phyloP scores from a whole-genome alignment of 306 rosid genomes.

The Boehmeria nivea region DNA sequence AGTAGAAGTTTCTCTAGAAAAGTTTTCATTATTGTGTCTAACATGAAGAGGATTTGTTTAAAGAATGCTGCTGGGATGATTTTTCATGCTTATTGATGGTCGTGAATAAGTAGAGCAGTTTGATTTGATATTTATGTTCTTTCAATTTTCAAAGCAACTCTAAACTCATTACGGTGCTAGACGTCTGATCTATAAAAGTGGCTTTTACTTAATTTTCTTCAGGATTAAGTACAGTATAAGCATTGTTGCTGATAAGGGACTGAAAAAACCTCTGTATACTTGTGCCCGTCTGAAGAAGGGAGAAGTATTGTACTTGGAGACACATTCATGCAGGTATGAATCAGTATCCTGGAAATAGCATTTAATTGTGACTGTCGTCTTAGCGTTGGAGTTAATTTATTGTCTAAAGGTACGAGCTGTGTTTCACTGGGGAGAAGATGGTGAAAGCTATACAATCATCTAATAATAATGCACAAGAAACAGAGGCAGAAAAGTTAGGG shows the following conservation, averaged over 20 bases:
- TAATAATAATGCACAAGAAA: conserved; percentile 46
- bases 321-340: conserved; percentile 83
- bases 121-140: neutral
- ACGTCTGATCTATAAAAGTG: neutral
- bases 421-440: conserved; percentile 78
- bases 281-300: conserved; percentile 96
- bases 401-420: conserved; percentile 70
- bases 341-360: too few species aligned
- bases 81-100: neutral
- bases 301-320: conserved; percentile 88
- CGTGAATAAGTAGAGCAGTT: neutral
- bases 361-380: neutral
- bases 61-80: neutral
- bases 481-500: conserved; percentile 48
- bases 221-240: conserved; percentile 97
- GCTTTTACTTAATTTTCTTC: conserved; percentile 20
- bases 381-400: neutral
- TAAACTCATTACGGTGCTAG: neutral
- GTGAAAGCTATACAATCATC: conserved; percentile 44
- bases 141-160: neutral
- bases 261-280: conserved; percentile 78
- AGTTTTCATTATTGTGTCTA: too few species aligned
- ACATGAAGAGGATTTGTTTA: neutral
- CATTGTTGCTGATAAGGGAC: conserved; percentile 96
- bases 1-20: too few species aligned